phyloP scores from a whole-genome alignment of 2,329 filamentous ascomycete species.

The Trichoderma breve region DNA sequence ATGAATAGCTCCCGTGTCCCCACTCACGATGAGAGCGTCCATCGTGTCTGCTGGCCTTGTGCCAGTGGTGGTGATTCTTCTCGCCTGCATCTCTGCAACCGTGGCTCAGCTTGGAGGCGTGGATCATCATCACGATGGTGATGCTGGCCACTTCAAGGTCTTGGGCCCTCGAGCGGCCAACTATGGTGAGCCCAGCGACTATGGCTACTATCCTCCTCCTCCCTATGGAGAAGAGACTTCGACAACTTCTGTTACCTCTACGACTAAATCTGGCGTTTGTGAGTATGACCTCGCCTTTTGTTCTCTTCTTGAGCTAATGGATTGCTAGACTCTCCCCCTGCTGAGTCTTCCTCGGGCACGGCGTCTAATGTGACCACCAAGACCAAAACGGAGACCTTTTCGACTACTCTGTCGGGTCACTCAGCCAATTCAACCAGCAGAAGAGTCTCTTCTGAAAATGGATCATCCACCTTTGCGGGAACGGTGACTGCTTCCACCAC shows the following conservation, averaged over 20 bases:
- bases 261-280: slow-evolving; percentile 17
- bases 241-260: neutral
- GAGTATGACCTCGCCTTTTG: neutral
- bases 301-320: neutral
- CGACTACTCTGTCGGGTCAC: neutral
- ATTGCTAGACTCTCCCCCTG: neutral
- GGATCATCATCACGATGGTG: neutral
- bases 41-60: slow-evolving; percentile 34
- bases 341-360: slow-evolving; percentile 7
- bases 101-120: slow-evolving; percentile 5
- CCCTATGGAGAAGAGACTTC: slow-evolving; percentile 25
- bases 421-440: neutral
- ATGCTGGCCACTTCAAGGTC: slow-evolving; percentile 5
- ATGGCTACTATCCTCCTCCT: slow-evolving; percentile 24
- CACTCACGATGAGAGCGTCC: slow-evolving; percentile 38
- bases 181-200: slow-evolving; percentile 24
- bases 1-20: slow-evolving; percentile 7
- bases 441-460: neutral
- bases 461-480: neutral
- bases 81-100: slow-evolving; percentile 21
- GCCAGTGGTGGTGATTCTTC: slow-evolving; percentile 30
- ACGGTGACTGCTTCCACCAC: neutral
- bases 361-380: neutral
- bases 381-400: slow-evolving; percentile 9
- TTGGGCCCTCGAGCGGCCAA: slow-evolving; percentile 18